Conservation (phyloP, 2,329 filamentous ascomycete species). For the Aspergillus phoenicis region DNA sequence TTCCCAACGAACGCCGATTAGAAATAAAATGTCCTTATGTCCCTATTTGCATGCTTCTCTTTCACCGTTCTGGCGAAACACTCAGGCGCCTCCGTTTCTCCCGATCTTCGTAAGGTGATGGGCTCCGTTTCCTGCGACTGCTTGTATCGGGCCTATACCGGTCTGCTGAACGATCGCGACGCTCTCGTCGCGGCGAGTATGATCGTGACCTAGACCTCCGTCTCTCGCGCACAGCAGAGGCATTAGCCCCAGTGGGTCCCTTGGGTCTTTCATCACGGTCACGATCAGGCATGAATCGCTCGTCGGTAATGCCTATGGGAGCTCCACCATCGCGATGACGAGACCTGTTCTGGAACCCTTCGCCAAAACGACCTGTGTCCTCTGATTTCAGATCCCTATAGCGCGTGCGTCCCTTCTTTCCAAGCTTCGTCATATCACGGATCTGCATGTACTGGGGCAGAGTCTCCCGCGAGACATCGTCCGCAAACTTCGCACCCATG, state of each 20-base stretch:
- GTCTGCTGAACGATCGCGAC: slow-evolving; percentile 48
- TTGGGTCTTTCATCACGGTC: slow-evolving; percentile 34
- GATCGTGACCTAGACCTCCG: slow-evolving; percentile 48
- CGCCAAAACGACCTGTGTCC: slow-evolving; percentile 84
- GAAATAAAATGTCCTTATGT: slow-evolving; percentile 9
- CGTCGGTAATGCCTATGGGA: slow-evolving; percentile 46
- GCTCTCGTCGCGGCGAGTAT: slow-evolving; percentile 51
- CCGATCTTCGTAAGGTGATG: slow-evolving; percentile 45
- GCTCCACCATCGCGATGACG: slow-evolving; percentile 32
- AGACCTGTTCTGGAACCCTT: slow-evolving; percentile 33
- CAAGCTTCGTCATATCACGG: slow-evolving; percentile 89
- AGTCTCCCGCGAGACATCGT: slow-evolving; percentile 82
- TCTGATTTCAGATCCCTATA: slow-evolving; percentile 87
- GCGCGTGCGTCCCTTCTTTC: slow-evolving; percentile 85
- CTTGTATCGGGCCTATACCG: slow-evolving; percentile 50
- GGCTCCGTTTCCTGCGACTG: slow-evolving; percentile 44
- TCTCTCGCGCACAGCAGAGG: slow-evolving; percentile 44
- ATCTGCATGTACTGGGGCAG: slow-evolving; percentile 91
- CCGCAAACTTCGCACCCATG: slow-evolving; percentile 79
- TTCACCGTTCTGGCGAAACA: slow-evolving; percentile 25
- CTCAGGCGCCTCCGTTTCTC: slow-evolving; percentile 46
- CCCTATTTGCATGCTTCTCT: slow-evolving; percentile 9
- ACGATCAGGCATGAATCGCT: slow-evolving; percentile 50
- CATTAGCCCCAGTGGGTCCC: slow-evolving; percentile 51
- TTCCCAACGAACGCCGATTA: slow-evolving; percentile 25